A percentile compares a stretch with the other conserved stretches of the same genome.
Conservation (phyloP, 2,329 filamentous ascomycete species). For the Trichoderma endophyticum region DNA sequence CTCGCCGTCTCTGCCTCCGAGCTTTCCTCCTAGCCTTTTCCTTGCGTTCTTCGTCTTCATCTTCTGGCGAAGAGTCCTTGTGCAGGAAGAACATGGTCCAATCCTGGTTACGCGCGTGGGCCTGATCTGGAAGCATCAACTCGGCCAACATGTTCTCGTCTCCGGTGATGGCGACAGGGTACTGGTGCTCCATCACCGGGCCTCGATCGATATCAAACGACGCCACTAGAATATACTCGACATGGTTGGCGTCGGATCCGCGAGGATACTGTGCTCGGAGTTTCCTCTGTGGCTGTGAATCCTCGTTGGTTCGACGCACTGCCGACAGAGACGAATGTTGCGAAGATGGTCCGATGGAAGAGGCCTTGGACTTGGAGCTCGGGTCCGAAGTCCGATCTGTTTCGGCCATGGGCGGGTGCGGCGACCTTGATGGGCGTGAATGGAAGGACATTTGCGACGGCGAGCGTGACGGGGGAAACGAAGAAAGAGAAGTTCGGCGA, state of each 20-base stretch:
- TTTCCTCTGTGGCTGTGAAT: conserved; percentile 51
- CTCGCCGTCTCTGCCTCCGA: conserved; percentile 50
- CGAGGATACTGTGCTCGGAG: conserved; percentile 73
- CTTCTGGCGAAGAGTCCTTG: conserved; percentile 83
- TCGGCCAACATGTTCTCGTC: conserved; percentile 98
- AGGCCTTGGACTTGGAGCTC: conserved; percentile 58
- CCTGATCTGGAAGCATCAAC: conserved; percentile 96
- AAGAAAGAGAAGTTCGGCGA: conserved; percentile 58
- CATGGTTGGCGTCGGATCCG: conserved; percentile 81
- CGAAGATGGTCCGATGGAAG: conserved; percentile 58
- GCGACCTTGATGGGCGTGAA: conserved; percentile 54
- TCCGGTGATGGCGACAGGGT: conserved; percentile 88
- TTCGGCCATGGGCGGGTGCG: conserved; percentile 50
- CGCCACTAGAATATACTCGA: conserved; percentile 96
- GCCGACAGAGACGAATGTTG: conserved; percentile 60
- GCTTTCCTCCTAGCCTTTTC: conserved; percentile 53
- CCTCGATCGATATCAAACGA: conserved; percentile 96
- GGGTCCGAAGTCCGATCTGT: conserved; percentile 56
- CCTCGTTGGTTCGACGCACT: conserved; percentile 48
- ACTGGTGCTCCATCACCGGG: conserved; percentile 98
- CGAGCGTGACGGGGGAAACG: conserved; percentile 59
- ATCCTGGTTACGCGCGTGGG: conserved; percentile 89
- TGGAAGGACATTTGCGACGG: conserved; percentile 55
- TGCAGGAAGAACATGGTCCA: conserved; percentile 99
- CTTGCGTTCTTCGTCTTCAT: conserved; percentile 69